phyloP scores from a whole-genome alignment of 345 rosid species.

The Abelmoschus esculentus region DNA sequence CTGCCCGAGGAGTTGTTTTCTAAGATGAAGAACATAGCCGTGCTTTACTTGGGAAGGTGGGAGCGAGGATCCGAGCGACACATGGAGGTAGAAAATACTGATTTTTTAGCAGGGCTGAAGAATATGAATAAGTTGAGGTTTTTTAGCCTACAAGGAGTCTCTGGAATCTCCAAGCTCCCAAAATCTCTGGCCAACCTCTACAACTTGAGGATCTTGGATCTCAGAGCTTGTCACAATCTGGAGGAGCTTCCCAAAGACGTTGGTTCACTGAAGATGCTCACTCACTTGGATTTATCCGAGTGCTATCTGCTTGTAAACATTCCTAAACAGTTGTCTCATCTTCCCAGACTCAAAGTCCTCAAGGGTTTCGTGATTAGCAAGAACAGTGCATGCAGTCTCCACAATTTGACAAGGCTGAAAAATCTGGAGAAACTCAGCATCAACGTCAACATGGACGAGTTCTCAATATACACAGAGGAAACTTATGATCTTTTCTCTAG shows the following conservation, averaged over 20 bases:
- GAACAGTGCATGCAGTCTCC: constrained; percentile 14
- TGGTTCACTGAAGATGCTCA: constrained; percentile 31
- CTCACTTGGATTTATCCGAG: constrained; percentile 43
- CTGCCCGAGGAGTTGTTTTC: constrained; percentile 33
- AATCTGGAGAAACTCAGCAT: constrained; percentile 37
- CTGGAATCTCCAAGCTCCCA: constrained; percentile 32
- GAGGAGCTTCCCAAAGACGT: constrained; percentile 40
- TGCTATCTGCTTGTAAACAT: constrained; percentile 45
- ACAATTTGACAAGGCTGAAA: constrained; percentile 7
- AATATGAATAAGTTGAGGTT: constrained; percentile 25
- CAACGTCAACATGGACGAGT: constrained; percentile 9
- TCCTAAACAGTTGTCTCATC: constrained; percentile 35
- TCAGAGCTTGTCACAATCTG: constrained; percentile 46
- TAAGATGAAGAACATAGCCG: constrained; percentile 19
- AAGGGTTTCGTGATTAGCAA: constrained; percentile 55
- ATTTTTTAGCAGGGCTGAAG: constrained; percentile 23
- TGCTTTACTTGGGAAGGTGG: constrained; percentile 45
- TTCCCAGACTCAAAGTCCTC: constrained; percentile 40
- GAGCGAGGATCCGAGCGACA: constrained; percentile 28
- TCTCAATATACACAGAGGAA: neutral
- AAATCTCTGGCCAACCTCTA: constrained; percentile 22
- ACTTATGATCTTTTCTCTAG: neutral
- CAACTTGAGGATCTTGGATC: constrained; percentile 42
- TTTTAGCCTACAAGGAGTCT: constrained; percentile 54
- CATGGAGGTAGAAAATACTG: constrained; percentile 32